phyloP scores from a whole-genome alignment of 2,329 filamentous ascomycete species.

The Verticillium tricorpus region DNA sequence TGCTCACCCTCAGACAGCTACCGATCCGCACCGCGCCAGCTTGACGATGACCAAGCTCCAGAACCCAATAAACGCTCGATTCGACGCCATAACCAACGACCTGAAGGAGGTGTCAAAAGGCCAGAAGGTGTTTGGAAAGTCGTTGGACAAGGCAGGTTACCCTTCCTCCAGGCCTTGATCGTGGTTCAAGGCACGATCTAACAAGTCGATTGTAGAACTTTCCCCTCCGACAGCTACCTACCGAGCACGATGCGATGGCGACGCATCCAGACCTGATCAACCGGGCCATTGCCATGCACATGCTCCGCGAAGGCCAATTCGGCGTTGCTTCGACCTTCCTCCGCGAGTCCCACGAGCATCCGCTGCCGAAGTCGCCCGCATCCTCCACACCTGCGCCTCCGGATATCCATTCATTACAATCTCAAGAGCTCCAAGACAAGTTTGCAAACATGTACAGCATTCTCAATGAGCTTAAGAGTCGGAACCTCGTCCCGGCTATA shows the following conservation, averaged over 20 bases:
- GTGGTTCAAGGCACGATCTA: constrained; percentile 11
- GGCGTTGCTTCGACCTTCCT: constrained; percentile 82
- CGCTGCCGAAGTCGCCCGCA: constrained; percentile 14
- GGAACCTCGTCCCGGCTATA: constrained; percentile 79
- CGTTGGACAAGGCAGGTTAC: constrained; percentile 67
- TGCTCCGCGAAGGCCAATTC: constrained; percentile 92
- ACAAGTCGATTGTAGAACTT: constrained; percentile 21
- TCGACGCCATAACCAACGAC: constrained; percentile 76
- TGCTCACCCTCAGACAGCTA: constrained; percentile 20
- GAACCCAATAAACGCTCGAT: constrained; percentile 74
- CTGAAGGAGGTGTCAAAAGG: constrained; percentile 79
- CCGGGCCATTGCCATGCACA: constrained; percentile 87
- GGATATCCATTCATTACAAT: constrained; percentile 55
- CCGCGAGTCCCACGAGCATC: constrained; percentile 55
- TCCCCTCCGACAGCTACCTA: constrained; percentile 60
- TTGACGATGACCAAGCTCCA: constrained; percentile 80
- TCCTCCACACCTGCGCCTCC: constrained; percentile 17
- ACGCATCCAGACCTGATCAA: constrained; percentile 52
- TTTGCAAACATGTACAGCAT: constrained; percentile 92
- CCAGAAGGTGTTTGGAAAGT: constrained; percentile 79
- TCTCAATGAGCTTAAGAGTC: constrained; percentile 68
- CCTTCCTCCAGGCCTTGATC: background rate
- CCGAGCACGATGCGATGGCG: constrained; percentile 64
- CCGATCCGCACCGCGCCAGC: constrained; percentile 66
- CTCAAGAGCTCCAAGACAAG: constrained; percentile 66